Conservation (phyloP, 306 rosid genomes). For the Cercis canadensis region DNA sequence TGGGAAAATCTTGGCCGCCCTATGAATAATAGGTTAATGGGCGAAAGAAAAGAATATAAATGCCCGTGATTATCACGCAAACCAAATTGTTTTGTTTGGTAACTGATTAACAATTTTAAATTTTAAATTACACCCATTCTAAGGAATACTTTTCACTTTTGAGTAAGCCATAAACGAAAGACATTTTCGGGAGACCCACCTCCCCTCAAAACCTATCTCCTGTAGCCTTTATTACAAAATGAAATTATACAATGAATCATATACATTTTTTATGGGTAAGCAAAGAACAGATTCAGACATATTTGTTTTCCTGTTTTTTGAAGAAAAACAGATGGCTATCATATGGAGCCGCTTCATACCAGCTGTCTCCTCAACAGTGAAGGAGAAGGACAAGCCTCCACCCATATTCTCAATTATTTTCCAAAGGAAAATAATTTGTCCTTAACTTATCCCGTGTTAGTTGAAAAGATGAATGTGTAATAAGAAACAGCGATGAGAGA, state of each 20-base stretch:
- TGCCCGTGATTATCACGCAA: not conserved
- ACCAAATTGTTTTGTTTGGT: not conserved
- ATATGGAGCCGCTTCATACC: slow-evolving; percentile 30
- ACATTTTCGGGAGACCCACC: too few relatives aligned
- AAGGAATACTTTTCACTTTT: too few relatives aligned
- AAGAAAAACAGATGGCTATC: slow-evolving; percentile 2
- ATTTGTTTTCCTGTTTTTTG: too few relatives aligned
- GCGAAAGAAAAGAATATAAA: not conserved
- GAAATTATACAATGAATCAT: too few relatives aligned
- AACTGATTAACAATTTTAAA: too few relatives aligned
- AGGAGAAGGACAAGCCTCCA: not conserved
- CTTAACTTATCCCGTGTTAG: not conserved
- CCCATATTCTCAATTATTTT: not conserved
- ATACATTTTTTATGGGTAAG: too few relatives aligned
- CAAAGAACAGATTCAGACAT: too few relatives aligned
- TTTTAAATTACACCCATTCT: too few relatives aligned
- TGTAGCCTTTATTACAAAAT: too few relatives aligned
- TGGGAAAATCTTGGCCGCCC: not conserved
- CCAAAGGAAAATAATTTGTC: not conserved
- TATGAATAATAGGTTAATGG: not conserved
- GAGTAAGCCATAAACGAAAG: too few relatives aligned
- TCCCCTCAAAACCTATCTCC: too few relatives aligned
- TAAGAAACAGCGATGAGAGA: not conserved
- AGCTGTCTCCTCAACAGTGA: slow-evolving; percentile 25
- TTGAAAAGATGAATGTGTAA: slow-evolving; percentile 20